Evolutionary conservation across 176 grass and related monocot species (phyloP).

Genomic region (Carex cristatella): DNA sequence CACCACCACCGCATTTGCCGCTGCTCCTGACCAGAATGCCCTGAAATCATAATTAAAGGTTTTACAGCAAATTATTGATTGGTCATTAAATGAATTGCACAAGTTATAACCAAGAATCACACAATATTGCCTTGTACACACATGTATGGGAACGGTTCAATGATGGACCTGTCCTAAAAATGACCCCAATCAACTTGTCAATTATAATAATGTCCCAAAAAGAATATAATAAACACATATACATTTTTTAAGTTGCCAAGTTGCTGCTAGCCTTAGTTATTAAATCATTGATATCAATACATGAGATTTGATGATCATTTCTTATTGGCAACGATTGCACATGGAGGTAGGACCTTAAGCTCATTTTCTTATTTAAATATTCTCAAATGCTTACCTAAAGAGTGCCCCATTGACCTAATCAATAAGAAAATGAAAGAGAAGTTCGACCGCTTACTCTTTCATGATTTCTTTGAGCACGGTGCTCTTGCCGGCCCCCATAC

Average conservation of each 20-base stretch:
- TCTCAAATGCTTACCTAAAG: background rate
- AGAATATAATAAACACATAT: background rate
- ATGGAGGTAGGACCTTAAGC: background rate
- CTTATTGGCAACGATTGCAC: background rate
- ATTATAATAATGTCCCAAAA: background rate
- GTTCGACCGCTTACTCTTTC: conserved; percentile 26
- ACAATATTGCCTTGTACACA: background rate
- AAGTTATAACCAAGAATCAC: background rate
- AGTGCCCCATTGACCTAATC: background rate
- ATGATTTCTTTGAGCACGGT: conserved; percentile 87
- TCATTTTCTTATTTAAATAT: background rate
- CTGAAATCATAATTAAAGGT: conserved; percentile 20
- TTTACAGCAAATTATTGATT: background rate
- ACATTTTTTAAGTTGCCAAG: background rate
- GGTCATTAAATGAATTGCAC: background rate
- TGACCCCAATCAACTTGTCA: background rate
- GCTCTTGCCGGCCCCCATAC: conserved; percentile 98
- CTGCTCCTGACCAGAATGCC: conserved; percentile 45
- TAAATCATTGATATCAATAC: background rate
- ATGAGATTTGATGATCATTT: background rate
- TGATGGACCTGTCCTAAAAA: background rate
- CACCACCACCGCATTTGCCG: conserved; percentile 49
- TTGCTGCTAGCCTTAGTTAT: background rate
- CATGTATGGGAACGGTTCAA: background rate
- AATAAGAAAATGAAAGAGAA: background rate